Conservation (phyloP, 306 rosid species). For the Fagus crenata region DNA sequence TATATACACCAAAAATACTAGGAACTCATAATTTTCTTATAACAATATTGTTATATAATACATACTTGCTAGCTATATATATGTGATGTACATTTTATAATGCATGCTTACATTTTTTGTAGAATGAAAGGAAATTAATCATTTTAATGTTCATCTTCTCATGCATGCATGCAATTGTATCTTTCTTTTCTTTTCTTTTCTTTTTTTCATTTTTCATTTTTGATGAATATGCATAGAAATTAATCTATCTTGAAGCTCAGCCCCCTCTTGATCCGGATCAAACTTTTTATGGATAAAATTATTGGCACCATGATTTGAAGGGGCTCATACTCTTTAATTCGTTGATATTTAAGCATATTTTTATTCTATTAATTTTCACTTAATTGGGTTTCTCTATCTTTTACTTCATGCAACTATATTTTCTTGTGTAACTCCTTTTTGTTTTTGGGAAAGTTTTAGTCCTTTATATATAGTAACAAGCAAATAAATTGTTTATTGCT, state of each 20-base stretch:
- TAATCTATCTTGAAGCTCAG: background rate
- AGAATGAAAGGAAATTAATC: background rate
- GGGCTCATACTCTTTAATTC: background rate
- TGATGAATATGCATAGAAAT: background rate
- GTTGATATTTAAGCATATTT: background rate
- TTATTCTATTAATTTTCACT: background rate
- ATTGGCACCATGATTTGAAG: background rate
- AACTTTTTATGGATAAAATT: background rate
- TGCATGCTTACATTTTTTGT: background rate
- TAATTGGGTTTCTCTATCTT: background rate
- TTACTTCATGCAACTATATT: background rate
- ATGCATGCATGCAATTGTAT: constrained; percentile 19
- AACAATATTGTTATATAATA: too few species aligned
- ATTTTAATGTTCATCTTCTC: background rate
- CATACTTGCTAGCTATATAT: too few species aligned
- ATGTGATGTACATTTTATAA: background rate
- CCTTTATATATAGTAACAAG: background rate
- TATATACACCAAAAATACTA: too few species aligned
- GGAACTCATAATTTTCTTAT: too few species aligned
- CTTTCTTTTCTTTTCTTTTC: background rate
- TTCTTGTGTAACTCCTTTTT: background rate
- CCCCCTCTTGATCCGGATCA: background rate
- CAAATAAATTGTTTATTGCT: background rate
- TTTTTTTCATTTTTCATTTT: background rate
- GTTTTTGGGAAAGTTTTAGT: background rate